These are phyloP conservation scores for Exutisphaerella laricina DNA, from an alignment of 2,329 filamentous ascomycete species.

Conservation along the genomic window DNA sequence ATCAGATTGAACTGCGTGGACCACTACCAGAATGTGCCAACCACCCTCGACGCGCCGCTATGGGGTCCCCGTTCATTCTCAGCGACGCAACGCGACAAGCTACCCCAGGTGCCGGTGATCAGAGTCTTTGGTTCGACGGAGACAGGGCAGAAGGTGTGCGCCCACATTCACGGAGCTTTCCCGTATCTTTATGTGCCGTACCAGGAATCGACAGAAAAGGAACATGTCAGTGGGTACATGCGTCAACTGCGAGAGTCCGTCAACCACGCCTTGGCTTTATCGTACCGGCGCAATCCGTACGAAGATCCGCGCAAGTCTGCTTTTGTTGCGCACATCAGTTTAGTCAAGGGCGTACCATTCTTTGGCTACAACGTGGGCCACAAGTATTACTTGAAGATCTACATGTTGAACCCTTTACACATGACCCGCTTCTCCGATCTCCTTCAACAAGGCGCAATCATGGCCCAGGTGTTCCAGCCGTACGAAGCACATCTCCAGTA, in stretches of 20 bases:
- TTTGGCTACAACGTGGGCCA: constrained; percentile 95
- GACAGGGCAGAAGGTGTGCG: constrained; percentile 92
- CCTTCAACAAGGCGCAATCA: constrained; percentile 77
- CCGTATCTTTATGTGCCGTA: constrained; percentile 77
- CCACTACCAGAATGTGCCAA: constrained; percentile 78
- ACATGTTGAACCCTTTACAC: constrained; percentile 79
- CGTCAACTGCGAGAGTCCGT: constrained; percentile 76
- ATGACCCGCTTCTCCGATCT: constrained; percentile 86
- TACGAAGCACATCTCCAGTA: constrained; percentile 94
- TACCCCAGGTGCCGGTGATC: constrained; percentile 75
- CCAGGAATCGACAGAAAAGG: constrained; percentile 23
- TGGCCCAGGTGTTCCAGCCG: constrained; percentile 79
- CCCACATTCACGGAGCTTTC: constrained; percentile 91
- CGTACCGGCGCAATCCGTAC: constrained; percentile 71
- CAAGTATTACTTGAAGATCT: constrained; percentile 86
- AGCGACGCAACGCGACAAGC: constrained; percentile 53
- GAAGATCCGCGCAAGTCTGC: constrained; percentile 55
- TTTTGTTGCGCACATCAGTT: constrained; percentile 83
- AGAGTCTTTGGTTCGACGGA: constrained; percentile 89
- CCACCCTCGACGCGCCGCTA: constrained; percentile 73
- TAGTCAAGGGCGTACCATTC: constrained; percentile 91
- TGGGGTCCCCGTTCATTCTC: constrained; percentile 49
- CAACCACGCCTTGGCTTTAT: constrained; percentile 80
- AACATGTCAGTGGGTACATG: constrained; percentile 67
- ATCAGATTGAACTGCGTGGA: constrained; percentile 94